These are phyloP conservation scores for Stromatinia cepivora DNA, from an alignment of 2,329 filamentous ascomycete genomes.

Conservation along the genomic window DNA sequence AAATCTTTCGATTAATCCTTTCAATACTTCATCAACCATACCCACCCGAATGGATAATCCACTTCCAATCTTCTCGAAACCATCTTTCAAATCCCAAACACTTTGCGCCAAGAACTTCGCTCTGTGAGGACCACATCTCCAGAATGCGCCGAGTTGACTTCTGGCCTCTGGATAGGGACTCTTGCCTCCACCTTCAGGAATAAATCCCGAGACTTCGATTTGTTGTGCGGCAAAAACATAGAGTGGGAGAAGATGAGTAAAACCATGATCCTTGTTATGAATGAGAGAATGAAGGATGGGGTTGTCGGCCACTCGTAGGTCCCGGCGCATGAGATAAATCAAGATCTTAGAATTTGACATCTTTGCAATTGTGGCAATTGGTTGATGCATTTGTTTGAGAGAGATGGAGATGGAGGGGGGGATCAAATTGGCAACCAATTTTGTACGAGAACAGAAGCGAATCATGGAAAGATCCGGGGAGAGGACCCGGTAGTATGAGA, in stretches of 20 bases:
- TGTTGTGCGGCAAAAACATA: conserved; percentile 70
- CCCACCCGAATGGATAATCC: conserved; percentile 66
- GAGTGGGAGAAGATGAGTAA: conserved; percentile 70
- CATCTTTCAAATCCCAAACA: conserved; percentile 69
- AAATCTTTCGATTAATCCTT: conserved; percentile 55
- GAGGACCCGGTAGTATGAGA: neutral
- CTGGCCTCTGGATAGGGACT: conserved; percentile 70
- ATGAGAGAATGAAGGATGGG: conserved; percentile 64
- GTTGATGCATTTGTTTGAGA: neutral
- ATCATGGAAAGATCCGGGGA: conserved; percentile 16
- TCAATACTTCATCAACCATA: conserved; percentile 57
- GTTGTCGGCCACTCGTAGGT: conserved; percentile 73
- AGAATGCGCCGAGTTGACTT: conserved; percentile 65
- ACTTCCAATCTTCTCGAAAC: conserved; percentile 59
- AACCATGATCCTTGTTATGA: conserved; percentile 52
- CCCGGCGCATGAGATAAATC: conserved; percentile 70
- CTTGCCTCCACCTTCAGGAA: conserved; percentile 47
- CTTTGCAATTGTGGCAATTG: conserved; percentile 21
- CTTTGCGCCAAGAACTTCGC: conserved; percentile 71
- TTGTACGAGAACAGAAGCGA: conserved; percentile 3
- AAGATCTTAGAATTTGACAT: conserved; percentile 53
- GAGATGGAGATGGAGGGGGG: neutral
- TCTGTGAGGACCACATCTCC: conserved; percentile 72
- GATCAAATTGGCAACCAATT: conserved; percentile 6
- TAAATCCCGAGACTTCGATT: conserved; percentile 72